Percentiles rank a stretch among this genome's conserved stretches.
phyloP scores from a whole-genome alignment of 2,329 filamentous ascomycete species.

The Sarocladiaceae sp. region DNA sequence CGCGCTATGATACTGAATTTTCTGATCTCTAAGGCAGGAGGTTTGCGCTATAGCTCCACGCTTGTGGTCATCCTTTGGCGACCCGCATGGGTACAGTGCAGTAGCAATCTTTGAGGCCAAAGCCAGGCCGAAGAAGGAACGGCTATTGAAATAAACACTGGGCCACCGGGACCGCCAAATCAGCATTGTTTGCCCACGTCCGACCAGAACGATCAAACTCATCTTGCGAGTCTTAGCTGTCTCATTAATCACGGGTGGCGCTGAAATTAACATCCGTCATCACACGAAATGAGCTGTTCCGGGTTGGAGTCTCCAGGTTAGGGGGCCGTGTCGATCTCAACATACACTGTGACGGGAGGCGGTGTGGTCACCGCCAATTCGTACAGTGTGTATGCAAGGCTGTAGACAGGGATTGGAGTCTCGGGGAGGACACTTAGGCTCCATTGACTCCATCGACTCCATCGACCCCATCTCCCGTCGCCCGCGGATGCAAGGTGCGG shows the following conservation, averaged over 20 bases:
- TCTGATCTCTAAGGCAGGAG: not conserved
- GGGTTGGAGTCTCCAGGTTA: conserved; percentile 1
- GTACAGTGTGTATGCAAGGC: conserved; percentile 8
- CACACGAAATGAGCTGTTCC: conserved; percentile 8
- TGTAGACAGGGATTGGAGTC: conserved; percentile 1
- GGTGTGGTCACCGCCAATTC: conserved; percentile 4
- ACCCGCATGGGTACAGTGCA: not conserved
- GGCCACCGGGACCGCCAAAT: not conserved
- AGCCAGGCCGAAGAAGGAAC: not conserved
- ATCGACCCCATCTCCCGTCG: conserved; percentile 10
- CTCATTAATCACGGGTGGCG: not conserved
- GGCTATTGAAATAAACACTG: not conserved
- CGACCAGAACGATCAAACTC: not conserved
- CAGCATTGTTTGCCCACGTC: not conserved
- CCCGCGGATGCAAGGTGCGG: conserved; percentile 9
- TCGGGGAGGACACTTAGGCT: not conserved
- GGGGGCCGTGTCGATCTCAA: not conserved
- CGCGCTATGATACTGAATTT: not conserved
- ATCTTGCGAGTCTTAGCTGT: not conserved
- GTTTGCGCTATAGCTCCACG: not conserved
- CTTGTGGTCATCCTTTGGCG: not conserved
- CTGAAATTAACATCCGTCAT: not conserved
- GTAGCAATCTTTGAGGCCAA: not conserved
- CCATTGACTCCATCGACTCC: conserved; percentile 6
- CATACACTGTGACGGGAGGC: not conserved